Percentiles rank a stretch among this genome's conserved stretches.
Evolutionary conservation across 2,329 filamentous ascomycete genomes (phyloP).

Genomic region (Monosporascus cannonballus): DNA sequence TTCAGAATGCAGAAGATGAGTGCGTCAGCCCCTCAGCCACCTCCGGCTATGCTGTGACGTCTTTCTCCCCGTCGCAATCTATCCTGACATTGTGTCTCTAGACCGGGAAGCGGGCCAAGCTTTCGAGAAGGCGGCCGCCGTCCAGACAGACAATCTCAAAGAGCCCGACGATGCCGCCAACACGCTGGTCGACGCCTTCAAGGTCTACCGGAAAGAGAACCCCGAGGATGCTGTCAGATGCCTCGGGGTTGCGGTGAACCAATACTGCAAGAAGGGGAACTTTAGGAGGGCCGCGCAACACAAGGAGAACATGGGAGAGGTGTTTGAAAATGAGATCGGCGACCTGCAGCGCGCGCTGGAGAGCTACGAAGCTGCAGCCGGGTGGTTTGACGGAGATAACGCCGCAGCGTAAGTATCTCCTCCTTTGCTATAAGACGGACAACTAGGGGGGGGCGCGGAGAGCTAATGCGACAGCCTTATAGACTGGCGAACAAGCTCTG

Average conservation of each 20-base stretch:
- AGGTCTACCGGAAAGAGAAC: conserved; percentile 82
- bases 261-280: conserved; percentile 86
- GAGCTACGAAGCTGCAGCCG: conserved; percentile 77
- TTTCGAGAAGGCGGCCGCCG: conserved; percentile 78
- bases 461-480: conserved; percentile 6
- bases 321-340: conserved; percentile 76
- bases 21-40: conserved; percentile 32
- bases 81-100: conserved; percentile 27
- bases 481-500: conserved; percentile 89
- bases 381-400: conserved; percentile 86
- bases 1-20: conserved; percentile 84
- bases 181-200: conserved; percentile 84
- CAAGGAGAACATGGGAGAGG: conserved; percentile 81
- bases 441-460: not conserved
- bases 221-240: conserved; percentile 78
- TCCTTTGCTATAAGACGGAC: not conserved
- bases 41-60: not conserved
- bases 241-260: conserved; percentile 71
- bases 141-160: conserved; percentile 76
- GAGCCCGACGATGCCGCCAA: conserved; percentile 92
- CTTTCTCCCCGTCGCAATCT: not conserved
- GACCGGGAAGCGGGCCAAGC: conserved; percentile 80
- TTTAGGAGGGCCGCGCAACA: conserved; percentile 85
- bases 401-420: conserved; percentile 62
- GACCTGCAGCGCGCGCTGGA: conserved; percentile 75